Base-by-base conservation (phyloP, 768 basidiomycete genomes). In the Baorangia bicolor region DNA sequence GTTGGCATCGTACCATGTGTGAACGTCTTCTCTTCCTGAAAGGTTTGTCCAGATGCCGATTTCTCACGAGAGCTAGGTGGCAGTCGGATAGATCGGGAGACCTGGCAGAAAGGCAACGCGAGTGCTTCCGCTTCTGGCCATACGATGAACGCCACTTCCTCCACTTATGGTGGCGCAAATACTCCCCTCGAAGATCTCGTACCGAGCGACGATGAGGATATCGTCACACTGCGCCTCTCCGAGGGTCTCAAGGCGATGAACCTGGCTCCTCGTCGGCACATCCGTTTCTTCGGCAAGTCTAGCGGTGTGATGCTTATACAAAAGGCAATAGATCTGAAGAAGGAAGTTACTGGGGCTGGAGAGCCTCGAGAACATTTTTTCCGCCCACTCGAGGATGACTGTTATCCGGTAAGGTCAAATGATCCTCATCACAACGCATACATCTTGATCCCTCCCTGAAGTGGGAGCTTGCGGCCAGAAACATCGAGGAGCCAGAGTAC, bases 31-130 rank as follows among this genome's bases (percentile, higher is more conserved):
- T 38, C 40, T 40, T 33, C 31, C 10, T 21, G n/a, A n/a, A 38
- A 88, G 87, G 74, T 90, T 42, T 84, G 81, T 61, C 86, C 87
- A 13, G 83, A 87, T 47, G 80, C 81, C 42, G 80, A 84, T 50
- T 77, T 86, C 31, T 76, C 83, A 21, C 78, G 77, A 53, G 83
- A 88, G 60, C 71, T 88, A 11, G 83, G 82, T 16, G 74, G 74
- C 25, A 50, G 63, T 28, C 61, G 57, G 5, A 69, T 79, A 34
- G 81, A 75, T 64, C 72, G 68, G 51, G 75, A 77, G 39, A 58
- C 54, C 1, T 80, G 76, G 72, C 56, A 63, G 23, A 69, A 45
- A 35, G 54, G 59, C n/a, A 55, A 28, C 55, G 27, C 43, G 49
- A 23, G 49, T 31, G 46, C 51, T 33, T 60, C 56, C 53, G 25